Conservation (phyloP, 75 land plant species). For the Adiantum capillusveneris region DNA sequence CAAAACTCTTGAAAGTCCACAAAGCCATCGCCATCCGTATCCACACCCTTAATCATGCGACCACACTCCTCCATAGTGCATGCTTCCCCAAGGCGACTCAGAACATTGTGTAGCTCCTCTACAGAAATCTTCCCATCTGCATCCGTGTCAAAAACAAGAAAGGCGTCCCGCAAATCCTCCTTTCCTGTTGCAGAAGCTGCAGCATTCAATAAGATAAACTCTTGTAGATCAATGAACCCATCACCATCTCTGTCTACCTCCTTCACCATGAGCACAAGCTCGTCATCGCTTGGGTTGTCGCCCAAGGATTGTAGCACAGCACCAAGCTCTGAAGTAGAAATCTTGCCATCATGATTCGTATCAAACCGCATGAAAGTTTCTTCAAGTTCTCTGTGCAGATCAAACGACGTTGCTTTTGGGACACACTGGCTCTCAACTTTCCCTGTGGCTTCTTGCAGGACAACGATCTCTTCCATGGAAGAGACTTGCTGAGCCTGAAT, state of each 20-base stretch:
- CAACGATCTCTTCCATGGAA: no score
- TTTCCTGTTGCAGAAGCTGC: constrained; percentile 11
- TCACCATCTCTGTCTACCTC: constrained; percentile 57
- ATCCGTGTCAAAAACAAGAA: constrained; percentile 52
- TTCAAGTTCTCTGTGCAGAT: no score
- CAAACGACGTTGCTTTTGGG: no score
- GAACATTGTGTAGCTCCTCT: constrained; percentile 42
- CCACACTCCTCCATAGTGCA: constrained; percentile 43
- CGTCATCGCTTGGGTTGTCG: constrained; percentile 28
- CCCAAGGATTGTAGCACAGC: constrained; percentile 43
- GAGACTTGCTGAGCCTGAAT: no score
- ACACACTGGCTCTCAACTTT: no score
- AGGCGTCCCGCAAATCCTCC: constrained; percentile 38
- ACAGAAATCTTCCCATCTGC: constrained; percentile 63
- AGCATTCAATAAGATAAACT: constrained; percentile 41
- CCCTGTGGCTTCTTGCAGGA: no score
- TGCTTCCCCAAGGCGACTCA: constrained; percentile 49
- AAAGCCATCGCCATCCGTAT: constrained; percentile 64
- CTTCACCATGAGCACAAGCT: constrained; percentile 41
- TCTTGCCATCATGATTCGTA: constrained; percentile 54
- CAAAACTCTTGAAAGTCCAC: constrained; percentile 68
- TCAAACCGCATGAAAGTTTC: constrained; percentile 53
- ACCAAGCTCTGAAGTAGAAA: constrained; percentile 46
- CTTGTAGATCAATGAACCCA: constrained; percentile 53
- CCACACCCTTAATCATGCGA: constrained; percentile 63